Base-by-base conservation (phyloP, 169 alveolate species). In the Neospora caninum region DNA sequence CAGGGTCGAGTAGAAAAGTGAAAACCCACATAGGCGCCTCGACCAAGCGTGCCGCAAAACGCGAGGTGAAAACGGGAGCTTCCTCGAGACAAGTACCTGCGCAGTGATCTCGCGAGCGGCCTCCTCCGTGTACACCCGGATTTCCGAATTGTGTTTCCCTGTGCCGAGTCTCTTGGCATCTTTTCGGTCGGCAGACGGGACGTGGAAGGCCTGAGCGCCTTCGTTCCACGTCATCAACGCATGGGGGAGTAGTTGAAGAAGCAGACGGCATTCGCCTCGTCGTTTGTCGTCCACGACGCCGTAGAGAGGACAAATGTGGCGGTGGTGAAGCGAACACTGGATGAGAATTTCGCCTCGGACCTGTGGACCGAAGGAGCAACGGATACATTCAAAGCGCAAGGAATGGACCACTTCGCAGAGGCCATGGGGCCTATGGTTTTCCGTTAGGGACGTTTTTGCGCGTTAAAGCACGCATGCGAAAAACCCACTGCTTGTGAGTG, bases 251-350 rank as follows among this genome's bases (percentile, higher is more conserved):
- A 82, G 38, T 49, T 82, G 89, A 22, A 82, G 53, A 18, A 82
- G 43, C 36, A 82, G 64, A 36, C 41, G 89, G 6, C 22, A 36
- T 10, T 42, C 54, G 67, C 89, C 89, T 13, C 69, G 13, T 39
- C 27, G 38, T 4, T 7, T 36, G 67, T 82, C 89, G 89, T 82
- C 41, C 36, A 82, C 69, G 67, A 82, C 89, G 29, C 89, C 89
- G 67, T 82, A 82, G 67, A 82, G 41, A 22, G 89, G 89, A 34
- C 89, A 82, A 31, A 82, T 82, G 89, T 82, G n/a, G 67, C 69
- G 89, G 25, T 82, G 89, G n/a, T 41, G 53, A 9, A 82, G 64
- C 53, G 69, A 82, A 34, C 67, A 7, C 34, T 82, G 89, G 39
- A 82, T 31, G 27, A 42, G 67, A 1, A 82, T 7, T 49, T 82